Base-by-base conservation (phyloP, 306 rosid genomes). In the Pyrus pyrifolia region DNA sequence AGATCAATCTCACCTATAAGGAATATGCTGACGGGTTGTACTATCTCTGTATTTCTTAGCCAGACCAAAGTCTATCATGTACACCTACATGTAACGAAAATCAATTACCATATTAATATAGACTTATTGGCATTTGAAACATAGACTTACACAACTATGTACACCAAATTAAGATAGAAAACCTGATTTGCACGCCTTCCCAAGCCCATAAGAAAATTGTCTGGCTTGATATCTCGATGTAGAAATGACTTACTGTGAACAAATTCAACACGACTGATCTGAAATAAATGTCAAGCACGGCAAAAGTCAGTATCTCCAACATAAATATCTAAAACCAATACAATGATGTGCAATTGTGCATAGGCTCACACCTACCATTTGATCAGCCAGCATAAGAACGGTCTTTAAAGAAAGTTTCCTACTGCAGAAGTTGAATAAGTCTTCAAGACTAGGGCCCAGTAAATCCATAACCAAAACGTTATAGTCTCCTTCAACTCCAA, bases 101-200 rank as follows among this genome's bases (percentile, higher is more conserved):
- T 52, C 63, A 88, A 67, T 55, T 51, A 77, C 14, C 70, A 76
- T 76, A 78, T 55, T 59, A 72, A 74, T 22, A 67, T 33, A 27
- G 30, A 23, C 52, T 52, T 44, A 31, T 67, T 35, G 45, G 66
- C 33, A 63, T 33, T 46, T 13, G 46, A 59, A 22, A 55, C 45
- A 64, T 18, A 18, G 15, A 8, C 70, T 2, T 14, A 21, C 10
- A n/a, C 4, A 52, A 58, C 18, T 11, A 70, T 70, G 27, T 12
- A 40, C 6, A 72, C 4, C 42, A 60, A 70, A 80, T 33, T 33
- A 8, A 44, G 77, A 78, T 59, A 8, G 68, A 27, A 19, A 29
- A 93, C 98, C 96, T 91, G 97, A 81, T 94, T 94, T 5, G 98
- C 97, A 76, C 98, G 97, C 87, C 97, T 87, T 80, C 98, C 98